Base-by-base conservation (phyloP, 148 eudicot genomes). In the Diospyros kaki region DNA sequence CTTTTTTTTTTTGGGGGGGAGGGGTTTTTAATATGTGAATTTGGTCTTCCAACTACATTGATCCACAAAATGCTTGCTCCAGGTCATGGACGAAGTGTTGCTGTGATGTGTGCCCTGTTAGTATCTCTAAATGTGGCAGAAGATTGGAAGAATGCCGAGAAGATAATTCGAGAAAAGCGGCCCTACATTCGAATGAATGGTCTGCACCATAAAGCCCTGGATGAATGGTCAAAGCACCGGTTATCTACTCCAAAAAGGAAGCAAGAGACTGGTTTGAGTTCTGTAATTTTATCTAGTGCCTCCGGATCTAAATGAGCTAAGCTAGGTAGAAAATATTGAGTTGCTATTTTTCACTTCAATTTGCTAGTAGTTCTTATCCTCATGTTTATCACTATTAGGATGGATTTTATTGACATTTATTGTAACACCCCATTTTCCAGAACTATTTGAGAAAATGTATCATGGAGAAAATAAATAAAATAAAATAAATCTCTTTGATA, bases 41-140 rank as follows among this genome's bases (percentile, higher is more conserved):
- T 44, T 39, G 56, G 64, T 56, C 45, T n/a, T 10, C 45, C 64
- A 28, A 28, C 28, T 28, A 28, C 28, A 28, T 71, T 54, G 54
- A 71, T n/a, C 53, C 55, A 73, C 12, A 28, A 52, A 55, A 53
- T 72, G 73, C 79, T 80, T 58, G 64, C 44, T 78, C 44, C 76
- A 94, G 98, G 98, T 58, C 97, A 94, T 74, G 97, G 97, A 69
- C 82, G 98, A 83, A 94, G 98, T 72, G 97, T 94, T 45, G 97
- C 98, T 11, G 97, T 94, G 28, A 87, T 80, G 87, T 94, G 97
- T 52, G 97, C 97, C 0, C 45, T 94, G 78, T 77, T 94, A 80
- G 93, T 90, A 66, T 93, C 95, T 72, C 79, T 94, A 75, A 97
- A 91, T 64, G 83, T 80, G 43, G 93, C 84, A 4, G 95, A 94